Base-by-base conservation (phyloP, 2,329 filamentous ascomycete genomes). In the Xylariaceae sp. region DNA sequence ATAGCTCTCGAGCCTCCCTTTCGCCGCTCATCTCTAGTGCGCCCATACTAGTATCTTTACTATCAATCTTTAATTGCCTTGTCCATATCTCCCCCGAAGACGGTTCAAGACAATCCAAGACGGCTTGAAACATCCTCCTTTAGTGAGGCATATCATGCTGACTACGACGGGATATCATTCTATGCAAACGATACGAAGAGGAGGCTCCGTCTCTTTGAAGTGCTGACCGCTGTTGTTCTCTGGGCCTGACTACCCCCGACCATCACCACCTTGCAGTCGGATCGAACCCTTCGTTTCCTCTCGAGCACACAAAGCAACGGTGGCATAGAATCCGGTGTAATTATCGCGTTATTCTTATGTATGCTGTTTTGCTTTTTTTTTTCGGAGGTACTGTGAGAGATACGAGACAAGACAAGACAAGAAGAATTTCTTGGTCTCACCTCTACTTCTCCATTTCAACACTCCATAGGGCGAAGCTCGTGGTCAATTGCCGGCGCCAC, bases 211-310 rank as follows among this genome's bases (percentile, higher is more conserved):
- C 21, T 19, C 5, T 29, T 52, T 54, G 54, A 54, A 40, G 57
- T 58, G 60, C 57, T 48, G 54, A 54, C 44, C 51, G 16, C 19
- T 53, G 48, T 21, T 53, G 48, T 49, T 21, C 32, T 50, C 52
- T 40, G 41, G 26, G 52, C 21, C 26, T 54, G 37, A 56, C 45
- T 14, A 48, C 44, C 47, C 47, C 60, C 44, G n/a, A 50, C 40
- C 54, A 40, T 51, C 41, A 52, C 41, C 41, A 40, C 57, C 32
- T 37, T 37, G 32, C 14, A 3, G 32, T 4, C 47, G 37, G 41
- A 48, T 48, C 47, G 26, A 42, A 48, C 40, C 50, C 29, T 44
- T 40, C 32, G 52, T 50, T 57, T 57, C 50, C 42, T 37, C 42
- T 54, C 41, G 32, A 47, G 37, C 21, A 48, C 40, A 40, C 45